Percentiles rank a stretch among this genome's conserved stretches.
Evolutionary conservation across 352 stramenopile species (phyloP).

Genomic region (Pythium rhizo-oryzae): DNA sequence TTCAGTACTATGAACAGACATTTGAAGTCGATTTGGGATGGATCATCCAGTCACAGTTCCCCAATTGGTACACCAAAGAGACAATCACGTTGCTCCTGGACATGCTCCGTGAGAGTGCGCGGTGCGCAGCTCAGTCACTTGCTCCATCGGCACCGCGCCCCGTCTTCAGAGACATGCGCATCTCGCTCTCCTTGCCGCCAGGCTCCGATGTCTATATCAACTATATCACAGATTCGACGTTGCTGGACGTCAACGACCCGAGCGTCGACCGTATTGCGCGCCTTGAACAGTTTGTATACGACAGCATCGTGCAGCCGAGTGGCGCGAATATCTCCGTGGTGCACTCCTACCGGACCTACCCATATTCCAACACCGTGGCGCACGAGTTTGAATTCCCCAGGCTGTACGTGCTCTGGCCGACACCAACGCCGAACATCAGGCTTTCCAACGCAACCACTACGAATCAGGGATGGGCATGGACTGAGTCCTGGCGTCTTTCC

Average conservation of each 20-base stretch:
- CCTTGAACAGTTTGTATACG: slow-evolving; percentile 10
- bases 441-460: too few relatives aligned
- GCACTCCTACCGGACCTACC: background rate
- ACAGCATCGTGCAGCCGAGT: background rate
- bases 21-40: slow-evolving; percentile 15
- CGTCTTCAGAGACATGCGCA: background rate
- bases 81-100: background rate
- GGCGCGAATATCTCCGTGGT: background rate
- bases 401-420: background rate
- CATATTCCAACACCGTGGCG: background rate
- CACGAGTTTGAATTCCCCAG: slow-evolving; percentile 12
- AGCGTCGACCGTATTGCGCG: background rate
- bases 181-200: background rate
- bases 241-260: background rate
- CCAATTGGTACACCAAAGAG: background rate
- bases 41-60: background rate
- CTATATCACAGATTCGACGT: background rate
- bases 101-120: slow-evolving; percentile 10
- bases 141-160: background rate
- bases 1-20: background rate
- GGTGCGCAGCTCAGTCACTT: background rate
- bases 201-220: too few relatives aligned
- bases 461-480: too few relatives aligned
- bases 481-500: background rate
- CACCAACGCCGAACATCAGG: background rate